Evolutionary conservation across 1,284 basidiomycete genomes (phyloP).

Genomic region (Leccinum pallidistipes): DNA sequence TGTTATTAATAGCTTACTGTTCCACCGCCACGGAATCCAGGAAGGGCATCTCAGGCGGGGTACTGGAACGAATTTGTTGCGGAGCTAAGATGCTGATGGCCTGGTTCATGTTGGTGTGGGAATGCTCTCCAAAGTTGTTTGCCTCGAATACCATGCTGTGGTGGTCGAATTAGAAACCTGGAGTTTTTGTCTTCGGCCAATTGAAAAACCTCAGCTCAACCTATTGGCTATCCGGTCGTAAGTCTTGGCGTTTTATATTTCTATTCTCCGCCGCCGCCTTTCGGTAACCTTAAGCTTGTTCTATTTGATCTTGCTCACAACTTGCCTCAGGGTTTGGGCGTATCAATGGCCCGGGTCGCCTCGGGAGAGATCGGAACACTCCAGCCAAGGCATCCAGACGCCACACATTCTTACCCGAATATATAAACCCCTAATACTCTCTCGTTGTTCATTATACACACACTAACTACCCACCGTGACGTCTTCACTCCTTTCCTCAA

Average conservation of each 20-base stretch:
- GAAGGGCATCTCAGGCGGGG: not conserved
- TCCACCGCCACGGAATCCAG: not conserved
- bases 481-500: not conserved
- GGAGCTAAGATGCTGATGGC: not conserved
- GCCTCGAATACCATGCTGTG: conserved; percentile 9
- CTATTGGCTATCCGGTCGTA: not conserved
- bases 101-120: not conserved
- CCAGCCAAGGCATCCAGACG: not conserved
- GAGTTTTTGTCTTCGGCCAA: conserved; percentile 1
- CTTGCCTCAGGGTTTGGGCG: not conserved
- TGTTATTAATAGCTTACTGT: not conserved
- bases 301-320: not conserved
- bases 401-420: not conserved
- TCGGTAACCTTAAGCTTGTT: not conserved
- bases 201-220: too few species aligned
- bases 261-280: not conserved
- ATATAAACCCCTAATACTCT: not conserved
- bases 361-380: not conserved
- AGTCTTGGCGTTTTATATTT: not conserved
- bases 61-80: not conserved
- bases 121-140: not conserved
- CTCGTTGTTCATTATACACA: not conserved
- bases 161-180: not conserved
- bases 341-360: not conserved
- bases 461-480: not conserved